Base-by-base conservation (phyloP, 495 filamentous ascomycete genomes). In the Hyaloscypha bicolor region DNA sequence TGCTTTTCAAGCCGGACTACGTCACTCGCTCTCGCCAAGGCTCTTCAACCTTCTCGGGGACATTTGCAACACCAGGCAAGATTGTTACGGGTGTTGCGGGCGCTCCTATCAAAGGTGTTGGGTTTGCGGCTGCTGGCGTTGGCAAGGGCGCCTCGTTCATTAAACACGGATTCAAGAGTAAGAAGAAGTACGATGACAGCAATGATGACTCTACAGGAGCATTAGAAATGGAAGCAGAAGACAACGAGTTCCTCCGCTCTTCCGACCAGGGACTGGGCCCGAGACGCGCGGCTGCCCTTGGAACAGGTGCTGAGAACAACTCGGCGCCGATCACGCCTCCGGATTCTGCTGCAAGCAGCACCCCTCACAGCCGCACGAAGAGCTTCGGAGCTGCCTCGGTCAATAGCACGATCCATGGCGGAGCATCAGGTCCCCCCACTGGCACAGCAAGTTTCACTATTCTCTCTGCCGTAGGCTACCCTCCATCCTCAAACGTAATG, bases 1-100 rank as follows among this genome's bases (percentile, higher is more conserved):
- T 97, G 69, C 81, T 97, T n/a, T 99, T 99, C 87, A 94, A 91
- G 69, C 91, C 96, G 3, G 88, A 90, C 78, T 99, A 97, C 72
- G 92, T 99, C 65, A 89, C 88, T 19, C 89, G 96, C 58, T 86
- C 92, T 12, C 86, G 93, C 39, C 92, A 97, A 77, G 95, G 96
- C 53, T 95, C 94, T 0, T 91, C 91, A 4, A 97, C 95, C 4
- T 96, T 99, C 83, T 89, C 88, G 4, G 95, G 95, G 16, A 97
- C 93, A 0, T 97, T 99, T 74, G 88, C 90, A 6, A 83, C 90
- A 5, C 93, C 95, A n/a, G 92, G 93, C 33, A 96, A 93, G 80
- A 90, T 98, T 60, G 90, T 97, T 62, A 88, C 87, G 19, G 86
- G 86, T 62, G 86, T 88, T 63, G 87, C 85, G 6, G 93, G 93